Evolutionary conservation across 2,329 filamentous ascomycete species (phyloP), one percentile per base, ranked within the genome.

Genomic region (Fusarium sp.): DNA sequence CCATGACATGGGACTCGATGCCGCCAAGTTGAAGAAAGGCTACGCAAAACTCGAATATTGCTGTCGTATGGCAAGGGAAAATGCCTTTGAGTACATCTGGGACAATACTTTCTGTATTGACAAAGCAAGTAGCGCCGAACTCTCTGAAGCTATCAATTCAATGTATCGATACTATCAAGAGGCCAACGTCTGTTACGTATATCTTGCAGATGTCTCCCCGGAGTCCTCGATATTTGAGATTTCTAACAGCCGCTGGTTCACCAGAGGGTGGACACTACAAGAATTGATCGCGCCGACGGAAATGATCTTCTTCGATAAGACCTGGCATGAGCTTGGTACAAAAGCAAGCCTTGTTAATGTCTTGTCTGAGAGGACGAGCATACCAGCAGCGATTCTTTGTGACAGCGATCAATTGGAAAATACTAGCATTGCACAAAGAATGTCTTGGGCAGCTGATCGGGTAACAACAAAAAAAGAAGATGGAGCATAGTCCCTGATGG

Each of bases 21-120:
- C 5, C 4, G 53, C 34, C 4, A 34, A 7, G 2, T 12, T 11
- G 4, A 58, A 58, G 12, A 44, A 49, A 10, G 68, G 68, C n/a
- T 70, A 45, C 1, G 13, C 37, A 6, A 74, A 74, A 22, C 61
- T 71, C 11, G 12, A 62, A 13, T 57, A 34, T 24, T 70, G 65
- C 5, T 67, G 51, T 47, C n/a, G 41, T 4, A 54, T 63, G 0
- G 67, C 69, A 2, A n/a, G 18, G 4, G 25, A 42, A 0, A 58
- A 72, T 6, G 65, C 49, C 0, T 44, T 73, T 4, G 8, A 46
- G 3, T 71, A 68, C 44, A 67, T 72, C 4, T 74, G 46, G 72
- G 72, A 46, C 4, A 53, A 68, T 2, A 74, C 72, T 2, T 74
- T 70, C 34, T 74, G 72, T 5, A 74, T 74, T n/a, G 65, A 74